Evolutionary conservation across 208 protist genomes (phyloP), one percentile per base, ranked within the genome.

Genomic region (Trypanosoma boissoni): DNA sequence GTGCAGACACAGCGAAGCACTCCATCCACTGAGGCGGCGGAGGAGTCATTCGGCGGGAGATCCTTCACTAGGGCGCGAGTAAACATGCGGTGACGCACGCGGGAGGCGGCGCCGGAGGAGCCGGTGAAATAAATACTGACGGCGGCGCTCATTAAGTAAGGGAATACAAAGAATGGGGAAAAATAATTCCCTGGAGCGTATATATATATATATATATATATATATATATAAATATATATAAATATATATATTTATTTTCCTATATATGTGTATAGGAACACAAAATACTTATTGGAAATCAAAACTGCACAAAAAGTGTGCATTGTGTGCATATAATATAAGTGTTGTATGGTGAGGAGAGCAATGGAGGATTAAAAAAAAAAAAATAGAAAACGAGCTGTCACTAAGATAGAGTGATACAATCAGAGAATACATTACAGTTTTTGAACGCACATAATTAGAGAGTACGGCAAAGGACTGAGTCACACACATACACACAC

Each of bases 1-100:
- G 73, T 74, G 68, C 86, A 92, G 24, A 92, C 62, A 45, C 86
- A 92, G 14, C 72, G 81, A 24, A 92, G 63, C 3, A 88, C 57
- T 10, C 86, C 86, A 24, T 78, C 78, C 8, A 85, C 65, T 18
- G 64, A 27, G 5, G 37, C 48, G 21, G 49, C 50, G 6, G 32
- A 3, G 10, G 12, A 26, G 7, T 34, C 49, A 10, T 34, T 8
- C 10, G 23, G 60, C 39, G 24, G 46, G 26, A 23, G 49, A 37
- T 32, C 62, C 5, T 78, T 82, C n/a, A 86, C 57, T 6, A 91
- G 71, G 8, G 68, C 64, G 27, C 83, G 83, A 9, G 83, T 91
- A 32, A 91, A 73, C 80, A 82, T 87, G 24, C 83, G 79, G 31
- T 61, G 63, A 27, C 61, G 18, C 12, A 23, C 55, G 63, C 57